Base-by-base conservation (phyloP, 108 stramenopile genomes). In the Parietichytrium sp. region DNA sequence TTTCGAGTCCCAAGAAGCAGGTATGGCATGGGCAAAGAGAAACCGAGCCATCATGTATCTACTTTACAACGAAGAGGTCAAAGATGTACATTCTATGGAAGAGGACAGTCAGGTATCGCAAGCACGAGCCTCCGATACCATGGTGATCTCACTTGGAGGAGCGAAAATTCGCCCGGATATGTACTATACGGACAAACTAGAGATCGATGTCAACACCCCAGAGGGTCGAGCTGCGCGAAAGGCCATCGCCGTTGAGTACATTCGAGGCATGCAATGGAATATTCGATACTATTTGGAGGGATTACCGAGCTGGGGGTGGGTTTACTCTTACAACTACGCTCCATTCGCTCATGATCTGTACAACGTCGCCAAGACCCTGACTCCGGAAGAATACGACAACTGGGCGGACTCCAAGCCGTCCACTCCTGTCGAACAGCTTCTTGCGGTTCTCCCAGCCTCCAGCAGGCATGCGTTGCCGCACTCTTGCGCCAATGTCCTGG, bases 191-290 rank as follows among this genome's bases (percentile, higher is more conserved):
- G 95, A 95, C 79, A 97, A 97, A 83, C 95, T 95, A 83, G 96
- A 97, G 83, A 92, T 92, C 7, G 96, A 97, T 80, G 95, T 95
- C 82, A 93, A 95, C 81, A 94, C 95, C 82, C 93, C 94, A 55
- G 90, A 88, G 27, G 91, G 90, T 26, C 89, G 94, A 54, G 95
- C 94, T 20, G 94, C 94, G 3, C 81, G 93, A 29, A 91, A 95
- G 83, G 92, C 93, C 52, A 77, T 99, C 38, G 95, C 93, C 83
- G 90, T 92, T 50, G 91, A 94, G 6, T 99, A 98, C 85, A 93
- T 98, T 29, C 88, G 92, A 87, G 98, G 98, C 25, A 88, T 99
- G 25, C 95, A 94, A 84, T 99, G 97, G 96, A 97, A 98, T 16
- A 94, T 97, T 91, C 92, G 91, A 55, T 97, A 97, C 85, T 98